These are phyloP conservation scores for Aspergillus vadensis DNA, from an alignment of 2,329 filamentous ascomycete genomes.

Conservation along the genomic window DNA sequence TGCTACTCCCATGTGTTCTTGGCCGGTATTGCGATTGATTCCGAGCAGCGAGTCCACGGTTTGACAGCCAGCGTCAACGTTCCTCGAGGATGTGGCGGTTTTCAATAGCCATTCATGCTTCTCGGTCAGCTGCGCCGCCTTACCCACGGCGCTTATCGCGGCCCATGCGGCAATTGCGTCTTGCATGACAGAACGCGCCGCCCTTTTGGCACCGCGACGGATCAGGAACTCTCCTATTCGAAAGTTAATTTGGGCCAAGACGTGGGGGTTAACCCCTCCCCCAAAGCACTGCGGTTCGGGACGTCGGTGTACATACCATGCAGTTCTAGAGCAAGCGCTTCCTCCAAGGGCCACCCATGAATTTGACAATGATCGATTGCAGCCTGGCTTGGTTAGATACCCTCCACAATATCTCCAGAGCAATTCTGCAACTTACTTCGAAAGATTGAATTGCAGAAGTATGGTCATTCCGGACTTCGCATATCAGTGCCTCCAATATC, in stretches of 20 bases:
- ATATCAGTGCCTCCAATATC: constrained; percentile 58
- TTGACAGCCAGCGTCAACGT: constrained; percentile 59
- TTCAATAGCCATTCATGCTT: constrained; percentile 65
- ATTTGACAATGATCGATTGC: constrained; percentile 63
- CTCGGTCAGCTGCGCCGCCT: constrained; percentile 58
- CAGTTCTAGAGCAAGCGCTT: constrained; percentile 62
- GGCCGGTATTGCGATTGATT: constrained; percentile 36
- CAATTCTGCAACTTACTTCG: constrained; percentile 29
- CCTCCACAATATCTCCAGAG: background rate
- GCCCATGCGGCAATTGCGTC: constrained; percentile 63
- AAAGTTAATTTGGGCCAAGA: constrained; percentile 7
- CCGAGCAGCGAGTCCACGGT: constrained; percentile 54
- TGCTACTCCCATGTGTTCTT: constrained; percentile 33
- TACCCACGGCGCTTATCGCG: constrained; percentile 60
- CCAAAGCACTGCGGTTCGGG: background rate
- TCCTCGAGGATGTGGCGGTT: constrained; percentile 54
- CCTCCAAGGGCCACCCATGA: constrained; percentile 60
- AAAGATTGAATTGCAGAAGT: constrained; percentile 47
- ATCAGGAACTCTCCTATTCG: constrained; percentile 54
- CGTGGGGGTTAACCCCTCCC: background rate
- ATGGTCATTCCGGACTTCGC: constrained; percentile 52
- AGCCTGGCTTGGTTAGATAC: constrained; percentile 44
- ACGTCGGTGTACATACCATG: constrained; percentile 46
- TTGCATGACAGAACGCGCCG: constrained; percentile 59
- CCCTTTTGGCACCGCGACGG: constrained; percentile 58